Conservation (phyloP, 441 rosid species). For the Aleurites moluccanus region DNA sequence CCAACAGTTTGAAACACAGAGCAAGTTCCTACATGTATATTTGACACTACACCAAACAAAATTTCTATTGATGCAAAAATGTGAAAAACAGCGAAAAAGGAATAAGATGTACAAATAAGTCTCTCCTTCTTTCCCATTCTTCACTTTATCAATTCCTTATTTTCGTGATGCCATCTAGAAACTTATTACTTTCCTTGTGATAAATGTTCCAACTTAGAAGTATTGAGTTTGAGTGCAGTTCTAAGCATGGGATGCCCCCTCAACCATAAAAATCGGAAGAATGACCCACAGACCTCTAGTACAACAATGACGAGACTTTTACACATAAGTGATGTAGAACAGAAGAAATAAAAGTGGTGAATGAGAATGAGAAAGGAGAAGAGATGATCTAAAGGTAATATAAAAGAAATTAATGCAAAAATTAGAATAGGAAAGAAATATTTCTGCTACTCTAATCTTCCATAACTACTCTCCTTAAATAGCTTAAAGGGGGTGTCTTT, state of each 20-base stretch:
- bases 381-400: neutral
- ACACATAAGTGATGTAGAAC: neutral
- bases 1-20: no score
- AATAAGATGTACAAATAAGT: neutral
- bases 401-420: neutral
- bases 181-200: neutral
- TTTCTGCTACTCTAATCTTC: neutral
- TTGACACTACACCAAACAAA: neutral
- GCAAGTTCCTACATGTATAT: neutral
- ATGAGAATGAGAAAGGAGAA: neutral
- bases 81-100: neutral
- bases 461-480: neutral
- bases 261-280: neutral
- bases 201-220: slow-evolving; percentile 10
- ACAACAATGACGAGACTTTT: neutral
- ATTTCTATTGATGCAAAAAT: neutral
- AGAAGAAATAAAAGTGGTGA: neutral
- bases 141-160: neutral
- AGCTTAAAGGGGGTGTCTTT: neutral
- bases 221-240: neutral
- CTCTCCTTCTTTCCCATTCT: neutral
- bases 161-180: neutral
- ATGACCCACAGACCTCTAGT: neutral
- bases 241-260: neutral
- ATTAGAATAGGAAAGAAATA: neutral